Conservation (phyloP, 148 eudicot genomes). For the Fagopyrum homotropicum region DNA sequence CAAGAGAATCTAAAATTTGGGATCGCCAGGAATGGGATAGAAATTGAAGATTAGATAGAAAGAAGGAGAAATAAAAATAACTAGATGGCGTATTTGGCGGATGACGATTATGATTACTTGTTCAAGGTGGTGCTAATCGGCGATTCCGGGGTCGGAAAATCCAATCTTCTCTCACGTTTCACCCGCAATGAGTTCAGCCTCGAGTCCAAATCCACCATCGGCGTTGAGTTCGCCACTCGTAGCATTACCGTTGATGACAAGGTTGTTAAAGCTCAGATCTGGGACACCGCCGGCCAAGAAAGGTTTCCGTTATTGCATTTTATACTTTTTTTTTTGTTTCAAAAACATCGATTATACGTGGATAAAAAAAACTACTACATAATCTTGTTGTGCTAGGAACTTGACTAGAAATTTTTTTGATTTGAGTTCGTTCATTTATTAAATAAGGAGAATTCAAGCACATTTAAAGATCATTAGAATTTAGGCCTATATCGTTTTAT, state of each 20-base stretch:
- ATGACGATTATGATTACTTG: slow-evolving; percentile 38
- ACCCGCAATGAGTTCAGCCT: slow-evolving; percentile 54
- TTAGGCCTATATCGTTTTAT: too few species aligned
- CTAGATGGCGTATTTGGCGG: slow-evolving; percentile 31
- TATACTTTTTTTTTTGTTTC: background rate
- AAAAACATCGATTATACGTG: too few species aligned
- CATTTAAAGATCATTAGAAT: too few species aligned
- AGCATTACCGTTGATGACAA: slow-evolving; percentile 58
- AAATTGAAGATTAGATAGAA: background rate
- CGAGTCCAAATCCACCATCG: slow-evolving; percentile 61
- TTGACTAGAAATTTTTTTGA: too few species aligned
- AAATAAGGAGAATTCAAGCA: too few species aligned
- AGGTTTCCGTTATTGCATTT: slow-evolving; percentile 23
- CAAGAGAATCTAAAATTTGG: slow-evolving; percentile 10
- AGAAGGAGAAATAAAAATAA: background rate
- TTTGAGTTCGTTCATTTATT: too few species aligned
- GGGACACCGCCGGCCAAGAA: slow-evolving; percentile 78
- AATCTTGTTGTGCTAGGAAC: too few species aligned
- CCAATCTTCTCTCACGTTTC: slow-evolving; percentile 35
- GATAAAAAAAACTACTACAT: too few species aligned
- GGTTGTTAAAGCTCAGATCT: slow-evolving; percentile 62
- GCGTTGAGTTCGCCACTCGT: slow-evolving; percentile 68
- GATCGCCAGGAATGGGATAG: background rate
- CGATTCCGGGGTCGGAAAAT: slow-evolving; percentile 39
- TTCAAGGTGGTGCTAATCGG: slow-evolving; percentile 39